These are phyloP conservation scores for Venturia effusa DNA, from an alignment of 2,329 filamentous ascomycete genomes.

Conservation along the genomic window DNA sequence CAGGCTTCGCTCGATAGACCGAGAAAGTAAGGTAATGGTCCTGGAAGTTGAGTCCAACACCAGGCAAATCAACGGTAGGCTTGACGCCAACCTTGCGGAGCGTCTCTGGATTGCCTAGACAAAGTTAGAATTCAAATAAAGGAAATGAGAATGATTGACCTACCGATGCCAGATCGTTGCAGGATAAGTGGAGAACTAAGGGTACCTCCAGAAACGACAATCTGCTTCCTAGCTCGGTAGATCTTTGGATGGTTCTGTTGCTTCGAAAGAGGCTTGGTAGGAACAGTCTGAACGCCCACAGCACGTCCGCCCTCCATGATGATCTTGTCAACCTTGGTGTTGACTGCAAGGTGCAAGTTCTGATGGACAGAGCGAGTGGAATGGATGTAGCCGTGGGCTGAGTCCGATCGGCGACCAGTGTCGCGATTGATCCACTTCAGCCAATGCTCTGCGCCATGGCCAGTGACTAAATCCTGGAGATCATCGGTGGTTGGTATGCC, in stretches of 20 bases:
- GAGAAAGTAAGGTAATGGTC: constrained; percentile 63
- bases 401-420: constrained; percentile 63
- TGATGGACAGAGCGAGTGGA: constrained; percentile 58
- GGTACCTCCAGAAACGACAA: constrained; percentile 63
- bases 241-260: constrained; percentile 41
- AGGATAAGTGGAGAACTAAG: constrained; percentile 65
- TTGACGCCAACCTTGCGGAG: constrained; percentile 57
- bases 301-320: constrained; percentile 63
- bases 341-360: constrained; percentile 62
- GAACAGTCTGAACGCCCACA: constrained; percentile 59
- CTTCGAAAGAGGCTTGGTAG: constrained; percentile 56
- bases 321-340: constrained; percentile 69
- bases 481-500: constrained; percentile 68
- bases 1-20: constrained; percentile 60
- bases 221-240: constrained; percentile 61
- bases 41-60: constrained; percentile 67
- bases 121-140: constrained; percentile 11
- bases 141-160: constrained; percentile 5
- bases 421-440: constrained; percentile 71
- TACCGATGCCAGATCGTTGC: constrained; percentile 58
- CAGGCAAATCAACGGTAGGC: constrained; percentile 58
- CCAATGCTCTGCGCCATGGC: constrained; percentile 67
- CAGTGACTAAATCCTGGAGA: constrained; percentile 59
- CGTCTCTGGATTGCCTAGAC: constrained; percentile 53
- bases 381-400: constrained; percentile 69